Conservation (phyloP, 768 basidiomycete genomes). For the Suillus decipiens region DNA sequence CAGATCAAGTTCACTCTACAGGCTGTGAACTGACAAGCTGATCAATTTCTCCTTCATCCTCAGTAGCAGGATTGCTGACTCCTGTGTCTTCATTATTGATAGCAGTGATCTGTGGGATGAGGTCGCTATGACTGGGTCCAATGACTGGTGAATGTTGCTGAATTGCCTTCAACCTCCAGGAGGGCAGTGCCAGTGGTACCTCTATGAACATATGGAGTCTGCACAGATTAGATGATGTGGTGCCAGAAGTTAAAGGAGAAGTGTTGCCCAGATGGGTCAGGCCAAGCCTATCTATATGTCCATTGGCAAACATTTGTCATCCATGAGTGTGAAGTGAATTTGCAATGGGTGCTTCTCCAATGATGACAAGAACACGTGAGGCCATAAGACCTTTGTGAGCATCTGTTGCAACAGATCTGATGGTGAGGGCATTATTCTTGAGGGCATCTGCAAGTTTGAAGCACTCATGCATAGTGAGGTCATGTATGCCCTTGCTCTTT, state of each 20-base stretch:
- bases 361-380: not conserved
- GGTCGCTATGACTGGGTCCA: not conserved
- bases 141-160: not conserved
- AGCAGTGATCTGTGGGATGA: not conserved
- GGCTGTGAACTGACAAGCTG: not conserved
- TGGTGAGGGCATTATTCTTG: not conserved
- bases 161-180: not conserved
- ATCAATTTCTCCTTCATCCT: not conserved
- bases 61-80: not conserved
- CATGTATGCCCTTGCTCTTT: conserved; percentile 6
- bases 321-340: not conserved
- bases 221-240: not conserved
- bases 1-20: not conserved
- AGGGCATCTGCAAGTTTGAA: not conserved
- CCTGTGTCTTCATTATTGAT: not conserved
- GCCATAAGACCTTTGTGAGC: not conserved
- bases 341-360: not conserved
- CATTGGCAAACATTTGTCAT: not conserved
- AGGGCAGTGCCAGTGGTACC: not conserved
- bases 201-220: not conserved
- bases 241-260: not conserved
- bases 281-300: not conserved
- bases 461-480: not conserved
- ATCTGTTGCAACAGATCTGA: not conserved
- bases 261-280: not conserved